Evolutionary conservation across 305 asterid species (phyloP), one percentile per base, ranked within the genome.

Genomic region (Solanum chacoense): DNA sequence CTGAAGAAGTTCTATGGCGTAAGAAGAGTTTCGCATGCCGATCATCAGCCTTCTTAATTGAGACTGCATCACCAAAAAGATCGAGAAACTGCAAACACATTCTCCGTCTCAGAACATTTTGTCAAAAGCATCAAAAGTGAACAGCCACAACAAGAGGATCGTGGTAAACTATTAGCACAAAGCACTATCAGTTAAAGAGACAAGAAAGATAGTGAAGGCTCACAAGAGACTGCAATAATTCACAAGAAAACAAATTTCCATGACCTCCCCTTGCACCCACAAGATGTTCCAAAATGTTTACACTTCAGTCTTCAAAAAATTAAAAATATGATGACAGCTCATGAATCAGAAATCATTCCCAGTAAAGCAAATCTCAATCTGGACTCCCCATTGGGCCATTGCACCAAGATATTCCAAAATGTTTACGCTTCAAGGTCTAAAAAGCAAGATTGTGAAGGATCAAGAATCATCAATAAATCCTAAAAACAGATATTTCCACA

Each of bases 1-100:
- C 98, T 40, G 94, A 88, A n/a, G 96, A 88, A 92, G 97, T 93
- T 94, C 91, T 95, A 90, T 94, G 95, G 89, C 92, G 96, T 91
- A 94, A 91, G 92, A 98, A 98, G 84, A 96, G 94, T 93, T 96
- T 98, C 37, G 97, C 94, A 89, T 98, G 99, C 80, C 98, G 94
- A 89, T 94, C 87, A 90, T 95, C 98, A 67, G 98, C 99, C 92
- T 94, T 95, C 94, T 95, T 94, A 50, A 95, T 90, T 50, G 94
- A 85, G 90, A 91, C 90, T n/a, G 92, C 95, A 87, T 96, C 98
- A 88, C 98, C 99, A 92, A 96, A 98, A 88, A 98, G 95, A 91
- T 98, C 98, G 96, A 98, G 89, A 92, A 98, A 96, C 99, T 96
- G 95, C 94, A 92, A 75, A 89, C 88, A 77, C 84, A 38, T 74